Evolutionary conservation across 2,329 filamentous ascomycete genomes (phyloP).

Genomic region (Rhynchosporium graminicola): DNA sequence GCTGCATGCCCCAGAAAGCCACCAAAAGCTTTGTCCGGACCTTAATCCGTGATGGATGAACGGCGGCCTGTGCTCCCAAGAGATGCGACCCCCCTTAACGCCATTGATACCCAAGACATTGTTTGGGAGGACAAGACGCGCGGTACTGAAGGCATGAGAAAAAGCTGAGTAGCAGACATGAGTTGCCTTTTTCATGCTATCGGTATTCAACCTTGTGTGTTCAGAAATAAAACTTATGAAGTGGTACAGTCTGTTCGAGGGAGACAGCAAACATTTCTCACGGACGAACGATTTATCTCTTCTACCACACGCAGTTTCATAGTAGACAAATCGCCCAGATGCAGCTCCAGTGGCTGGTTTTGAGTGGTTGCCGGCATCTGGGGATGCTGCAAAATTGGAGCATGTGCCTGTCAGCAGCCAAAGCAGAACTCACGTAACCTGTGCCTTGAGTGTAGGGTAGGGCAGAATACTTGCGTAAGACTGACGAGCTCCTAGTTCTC

Average conservation of each 20-base stretch:
- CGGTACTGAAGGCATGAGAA: slow-evolving; percentile 6
- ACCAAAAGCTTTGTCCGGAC: slow-evolving; percentile 15
- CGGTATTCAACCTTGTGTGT: background rate
- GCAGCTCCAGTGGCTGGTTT: background rate
- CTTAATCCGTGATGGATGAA: slow-evolving; percentile 22
- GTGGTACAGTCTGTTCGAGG: background rate
- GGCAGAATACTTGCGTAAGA: background rate
- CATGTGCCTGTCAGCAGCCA: background rate
- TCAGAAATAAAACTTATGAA: background rate
- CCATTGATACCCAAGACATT: slow-evolving; percentile 32
- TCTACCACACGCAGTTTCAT: too few relatives aligned
- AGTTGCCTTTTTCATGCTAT: background rate
- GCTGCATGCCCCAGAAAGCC: slow-evolving; percentile 9
- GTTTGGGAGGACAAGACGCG: slow-evolving; percentile 7
- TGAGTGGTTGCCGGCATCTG: background rate
- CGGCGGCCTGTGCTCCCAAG: slow-evolving; percentile 19
- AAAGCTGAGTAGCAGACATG: background rate
- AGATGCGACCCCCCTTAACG: slow-evolving; percentile 21
- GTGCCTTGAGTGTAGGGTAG: background rate
- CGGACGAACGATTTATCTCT: background rate
- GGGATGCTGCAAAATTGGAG: background rate
- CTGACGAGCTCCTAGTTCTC: background rate
- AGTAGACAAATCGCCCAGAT: background rate
- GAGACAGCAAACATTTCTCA: background rate
- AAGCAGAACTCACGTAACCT: background rate